Base-by-base conservation (phyloP, 78 protist genomes). In the Chrysochromulina parva region DNA sequence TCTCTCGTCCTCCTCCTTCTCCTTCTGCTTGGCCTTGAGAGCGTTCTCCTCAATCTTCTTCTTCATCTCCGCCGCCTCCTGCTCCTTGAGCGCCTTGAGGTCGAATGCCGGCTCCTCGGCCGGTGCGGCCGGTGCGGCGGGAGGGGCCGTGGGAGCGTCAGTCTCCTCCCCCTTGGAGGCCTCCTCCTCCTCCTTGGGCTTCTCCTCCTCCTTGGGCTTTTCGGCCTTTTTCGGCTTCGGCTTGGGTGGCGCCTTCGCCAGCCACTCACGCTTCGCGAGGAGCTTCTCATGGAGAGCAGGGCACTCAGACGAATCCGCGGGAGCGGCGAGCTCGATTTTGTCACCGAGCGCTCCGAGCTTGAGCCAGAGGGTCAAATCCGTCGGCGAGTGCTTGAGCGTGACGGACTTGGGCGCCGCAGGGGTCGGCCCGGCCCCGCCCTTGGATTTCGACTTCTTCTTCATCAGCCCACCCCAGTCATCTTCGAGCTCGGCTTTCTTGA, bases 221-320 rank as follows among this genome's bases (percentile, higher is more conserved):
- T 24, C 17, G 16, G 9, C 50, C 78, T 69, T 4, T 28, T 16
- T 6, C 71, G 16, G 73, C 86, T 78, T 53, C 86, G 47, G 7
- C 86, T 78, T 78, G 62, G 86, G 86, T 62, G 86, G 86, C 62
- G 86, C 86, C 48, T 58, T 78, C 86, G 50, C 53, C 52, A 53
- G 59, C 86, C 86, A 78, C 58, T 26, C 62, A 13, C 59, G 59
- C 86, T 78, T 78, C 14, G 26, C 86, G 86, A 52, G 86, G 19
- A 78, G 62, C 55, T 52, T 22, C 50, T 1, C 48, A 62, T 50
- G 16, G 13, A 53, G 57, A 0, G 38, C 86, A 16, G 60, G n/a
- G 47, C 86, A 78, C 4, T 78, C 86, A 50, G 6, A 28, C 14
- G 86, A 1, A 6, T 0, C 1, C 19, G 59, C 58, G 26, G 86